A percentile compares a stretch with the other conserved stretches of the same genome.
Conservation (phyloP, 2,329 filamentous ascomycete genomes). For the Akanthomyces uredinophilus region DNA sequence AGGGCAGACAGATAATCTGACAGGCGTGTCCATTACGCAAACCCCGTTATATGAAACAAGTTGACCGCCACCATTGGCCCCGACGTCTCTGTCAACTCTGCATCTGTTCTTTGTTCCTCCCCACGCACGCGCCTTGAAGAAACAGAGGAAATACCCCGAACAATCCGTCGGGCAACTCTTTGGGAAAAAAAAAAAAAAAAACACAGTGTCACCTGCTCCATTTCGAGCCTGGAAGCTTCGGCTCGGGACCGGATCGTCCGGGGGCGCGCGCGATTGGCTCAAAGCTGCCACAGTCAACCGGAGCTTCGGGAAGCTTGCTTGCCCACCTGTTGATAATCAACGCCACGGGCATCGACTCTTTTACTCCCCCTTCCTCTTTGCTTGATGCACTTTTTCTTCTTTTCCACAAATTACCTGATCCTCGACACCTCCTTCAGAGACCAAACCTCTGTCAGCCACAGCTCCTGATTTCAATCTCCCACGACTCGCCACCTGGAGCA, state of each 20-base stretch:
- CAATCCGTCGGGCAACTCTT: not conserved
- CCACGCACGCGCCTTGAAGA: not conserved
- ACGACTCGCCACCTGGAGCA: not conserved
- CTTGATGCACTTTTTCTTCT: not conserved
- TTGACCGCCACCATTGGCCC: too few species aligned
- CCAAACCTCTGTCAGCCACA: too few species aligned
- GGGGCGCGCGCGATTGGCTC: not conserved
- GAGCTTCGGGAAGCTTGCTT: constrained; percentile 6
- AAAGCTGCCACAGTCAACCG: not conserved
- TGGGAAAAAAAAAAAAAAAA: too few species aligned
- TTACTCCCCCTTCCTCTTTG: not conserved
- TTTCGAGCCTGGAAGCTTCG: not conserved
- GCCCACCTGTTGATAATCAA: not conserved
- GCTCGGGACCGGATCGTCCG: constrained; percentile 4
- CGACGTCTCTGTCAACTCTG: too few species aligned
- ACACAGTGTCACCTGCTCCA: not conserved
- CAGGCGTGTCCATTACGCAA: too few species aligned
- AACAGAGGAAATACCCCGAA: not conserved
- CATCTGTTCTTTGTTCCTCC: too few species aligned
- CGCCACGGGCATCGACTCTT: not conserved
- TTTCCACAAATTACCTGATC: too few species aligned
- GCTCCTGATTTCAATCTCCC: not conserved
- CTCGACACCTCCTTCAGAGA: not conserved
- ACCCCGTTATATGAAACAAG: too few species aligned
- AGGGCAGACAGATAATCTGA: too few species aligned